A percentile compares a stretch with the other conserved stretches of the same genome.
These are phyloP conservation scores for Russula lepida DNA, from an alignment of 768 basidiomycete genomes.

Conservation along the genomic window DNA sequence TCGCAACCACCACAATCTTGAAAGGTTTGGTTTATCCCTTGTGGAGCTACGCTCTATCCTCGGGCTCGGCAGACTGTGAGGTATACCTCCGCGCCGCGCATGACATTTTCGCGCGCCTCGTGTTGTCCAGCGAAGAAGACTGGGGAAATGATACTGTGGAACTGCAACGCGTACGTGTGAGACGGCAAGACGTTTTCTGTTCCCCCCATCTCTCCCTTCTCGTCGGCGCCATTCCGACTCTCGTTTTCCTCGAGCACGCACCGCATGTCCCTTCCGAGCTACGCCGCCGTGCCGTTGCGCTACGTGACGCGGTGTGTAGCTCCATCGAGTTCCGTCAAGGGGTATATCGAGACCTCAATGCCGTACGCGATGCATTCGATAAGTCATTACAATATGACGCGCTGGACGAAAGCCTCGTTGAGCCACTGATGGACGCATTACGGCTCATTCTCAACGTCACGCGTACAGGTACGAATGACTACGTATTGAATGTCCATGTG, in stretches of 20 bases:
- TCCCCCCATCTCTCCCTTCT: slow-evolving; percentile 58
- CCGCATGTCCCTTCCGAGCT: slow-evolving; percentile 41
- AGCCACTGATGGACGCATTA: slow-evolving; percentile 58
- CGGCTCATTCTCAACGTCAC: slow-evolving; percentile 58
- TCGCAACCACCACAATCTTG: slow-evolving; percentile 65
- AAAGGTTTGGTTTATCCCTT: slow-evolving; percentile 71
- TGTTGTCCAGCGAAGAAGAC: slow-evolving; percentile 44
- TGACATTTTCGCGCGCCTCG: slow-evolving; percentile 47
- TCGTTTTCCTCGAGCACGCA: slow-evolving; percentile 67
- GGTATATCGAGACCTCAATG: slow-evolving; percentile 66
- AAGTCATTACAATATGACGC: slow-evolving; percentile 43
- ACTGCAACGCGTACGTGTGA: slow-evolving; percentile 59
- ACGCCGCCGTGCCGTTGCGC: slow-evolving; percentile 38
- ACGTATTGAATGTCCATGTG: neutral
- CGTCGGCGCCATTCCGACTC: slow-evolving; percentile 53
- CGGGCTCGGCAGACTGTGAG: slow-evolving; percentile 32
- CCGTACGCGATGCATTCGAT: slow-evolving; percentile 63
- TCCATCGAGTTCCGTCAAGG: slow-evolving; percentile 64
- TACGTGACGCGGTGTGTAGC: slow-evolving; percentile 54
- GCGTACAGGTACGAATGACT: slow-evolving; percentile 41
- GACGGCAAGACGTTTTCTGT: slow-evolving; percentile 58
- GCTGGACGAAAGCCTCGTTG: slow-evolving; percentile 44
- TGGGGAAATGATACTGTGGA: slow-evolving; percentile 48
- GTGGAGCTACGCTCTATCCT: slow-evolving; percentile 52
- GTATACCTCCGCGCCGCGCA: slow-evolving; percentile 57